These are phyloP conservation scores for Aureobasidium melanogenum DNA, from an alignment of 2,329 filamentous ascomycete species.

Conservation along the genomic window DNA sequence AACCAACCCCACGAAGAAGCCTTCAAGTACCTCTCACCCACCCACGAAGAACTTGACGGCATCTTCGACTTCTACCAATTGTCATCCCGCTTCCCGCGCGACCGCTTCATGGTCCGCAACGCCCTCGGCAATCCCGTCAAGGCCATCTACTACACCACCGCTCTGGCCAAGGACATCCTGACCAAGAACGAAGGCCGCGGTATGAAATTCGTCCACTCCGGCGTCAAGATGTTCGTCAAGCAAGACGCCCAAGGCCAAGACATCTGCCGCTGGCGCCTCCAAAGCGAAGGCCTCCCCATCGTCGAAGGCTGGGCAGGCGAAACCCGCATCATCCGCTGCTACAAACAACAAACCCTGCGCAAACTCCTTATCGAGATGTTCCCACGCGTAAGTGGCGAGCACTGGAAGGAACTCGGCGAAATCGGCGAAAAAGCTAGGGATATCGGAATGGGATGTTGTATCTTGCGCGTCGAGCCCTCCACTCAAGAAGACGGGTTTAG, in stretches of 20 bases:
- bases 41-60: constrained; percentile 65
- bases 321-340: constrained; percentile 63
- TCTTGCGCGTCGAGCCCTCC: constrained; percentile 67
- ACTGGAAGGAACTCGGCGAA: constrained; percentile 70
- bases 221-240: constrained; percentile 99
- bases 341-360: constrained; percentile 69
- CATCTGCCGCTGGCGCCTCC: constrained; percentile 89
- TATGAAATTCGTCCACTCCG: constrained; percentile 92
- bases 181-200: constrained; percentile 79
- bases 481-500: constrained; percentile 41
- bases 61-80: constrained; percentile 83
- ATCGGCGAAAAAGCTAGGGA: constrained; percentile 75
- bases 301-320: constrained; percentile 83
- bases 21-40: constrained; percentile 76
- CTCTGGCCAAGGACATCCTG: constrained; percentile 76
- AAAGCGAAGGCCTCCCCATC: constrained; percentile 87
- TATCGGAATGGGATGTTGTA: constrained; percentile 83
- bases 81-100: constrained; percentile 72
- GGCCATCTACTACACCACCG: constrained; percentile 92
- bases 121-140: constrained; percentile 78
- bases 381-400: constrained; percentile 69
- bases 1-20: constrained; percentile 66
- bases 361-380: constrained; percentile 93
- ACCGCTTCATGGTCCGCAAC: constrained; percentile 95
- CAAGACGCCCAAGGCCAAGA: constrained; percentile 82